These are phyloP conservation scores for Cladosporium oxysporum DNA, from an alignment of 2,329 filamentous ascomycete species.

Conservation along the genomic window DNA sequence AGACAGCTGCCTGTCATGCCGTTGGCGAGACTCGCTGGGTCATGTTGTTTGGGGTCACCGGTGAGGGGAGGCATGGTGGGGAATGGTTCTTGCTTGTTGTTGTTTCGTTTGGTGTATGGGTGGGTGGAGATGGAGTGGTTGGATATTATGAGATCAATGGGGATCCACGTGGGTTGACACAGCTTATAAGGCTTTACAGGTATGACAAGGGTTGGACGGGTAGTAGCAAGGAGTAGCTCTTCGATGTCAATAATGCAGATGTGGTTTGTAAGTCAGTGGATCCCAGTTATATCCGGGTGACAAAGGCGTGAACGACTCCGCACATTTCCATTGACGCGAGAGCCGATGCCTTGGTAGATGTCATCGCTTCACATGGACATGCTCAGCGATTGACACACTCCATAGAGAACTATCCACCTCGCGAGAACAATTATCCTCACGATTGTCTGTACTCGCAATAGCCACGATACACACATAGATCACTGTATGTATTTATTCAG, in stretches of 20 bases:
- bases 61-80: constrained; percentile 36
- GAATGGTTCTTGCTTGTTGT: background rate
- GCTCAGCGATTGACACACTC: background rate
- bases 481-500: no score
- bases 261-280: background rate
- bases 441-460: background rate
- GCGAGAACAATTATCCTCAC: no score
- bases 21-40: constrained; percentile 36
- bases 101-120: background rate
- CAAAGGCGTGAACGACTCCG: background rate
- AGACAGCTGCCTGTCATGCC: constrained; percentile 47
- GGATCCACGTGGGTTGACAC: background rate
- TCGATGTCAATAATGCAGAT: background rate
- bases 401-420: background rate
- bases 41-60: constrained; percentile 44
- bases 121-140: background rate
- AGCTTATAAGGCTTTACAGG: background rate
- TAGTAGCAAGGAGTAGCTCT: no score
- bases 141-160: background rate
- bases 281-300: background rate
- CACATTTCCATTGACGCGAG: background rate
- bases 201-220: background rate
- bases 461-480: background rate
- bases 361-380: background rate
- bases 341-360: background rate